These are phyloP conservation scores for Mariannaea sp. DNA, from an alignment of 2,329 filamentous ascomycete species.

Conservation along the genomic window DNA sequence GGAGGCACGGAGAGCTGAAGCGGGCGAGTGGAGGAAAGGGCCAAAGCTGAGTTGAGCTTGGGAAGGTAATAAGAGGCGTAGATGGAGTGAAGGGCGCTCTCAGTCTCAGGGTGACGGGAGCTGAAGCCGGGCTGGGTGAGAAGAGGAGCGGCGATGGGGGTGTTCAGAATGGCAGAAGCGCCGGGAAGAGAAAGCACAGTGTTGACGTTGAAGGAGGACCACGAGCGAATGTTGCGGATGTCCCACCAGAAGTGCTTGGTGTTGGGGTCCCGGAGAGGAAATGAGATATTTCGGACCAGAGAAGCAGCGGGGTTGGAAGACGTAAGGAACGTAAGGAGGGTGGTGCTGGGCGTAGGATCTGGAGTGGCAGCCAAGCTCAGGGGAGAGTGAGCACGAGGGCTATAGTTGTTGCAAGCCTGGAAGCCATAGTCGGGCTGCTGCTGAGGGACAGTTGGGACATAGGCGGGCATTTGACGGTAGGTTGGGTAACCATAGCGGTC, in stretches of 20 bases:
- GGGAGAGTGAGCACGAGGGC: conserved; percentile 53
- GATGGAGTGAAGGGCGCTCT: conserved; percentile 74
- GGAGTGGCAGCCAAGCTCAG: conserved; percentile 48
- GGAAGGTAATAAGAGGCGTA: conserved; percentile 80
- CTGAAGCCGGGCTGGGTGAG: conserved; percentile 63
- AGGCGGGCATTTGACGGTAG: conserved; percentile 72
- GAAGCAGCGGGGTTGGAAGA: conserved; percentile 79
- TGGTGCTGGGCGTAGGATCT: conserved; percentile 63
- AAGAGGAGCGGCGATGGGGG: conserved; percentile 64
- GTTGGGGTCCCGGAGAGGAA: conserved; percentile 66
- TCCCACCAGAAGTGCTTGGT: conserved; percentile 96
- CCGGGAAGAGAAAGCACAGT: conserved; percentile 75
- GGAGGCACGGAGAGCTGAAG: conserved; percentile 56
- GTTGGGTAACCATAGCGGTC: conserved; percentile 81
- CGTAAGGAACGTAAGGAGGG: conserved; percentile 78
- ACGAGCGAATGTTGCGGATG: conserved; percentile 81
- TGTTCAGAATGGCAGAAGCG: conserved; percentile 73
- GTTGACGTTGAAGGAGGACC: conserved; percentile 77
- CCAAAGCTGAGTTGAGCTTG: conserved; percentile 84
- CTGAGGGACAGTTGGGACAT: conserved; percentile 34
- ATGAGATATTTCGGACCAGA: conserved; percentile 78
- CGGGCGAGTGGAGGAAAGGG: conserved; percentile 72
- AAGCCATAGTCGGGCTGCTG: conserved; percentile 49
- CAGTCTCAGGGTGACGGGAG: conserved; percentile 75
- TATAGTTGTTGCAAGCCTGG: conserved; percentile 45